Evolutionary conservation across 768 basidiomycete species (phyloP).

Genomic region (Auriculariales sp.): DNA sequence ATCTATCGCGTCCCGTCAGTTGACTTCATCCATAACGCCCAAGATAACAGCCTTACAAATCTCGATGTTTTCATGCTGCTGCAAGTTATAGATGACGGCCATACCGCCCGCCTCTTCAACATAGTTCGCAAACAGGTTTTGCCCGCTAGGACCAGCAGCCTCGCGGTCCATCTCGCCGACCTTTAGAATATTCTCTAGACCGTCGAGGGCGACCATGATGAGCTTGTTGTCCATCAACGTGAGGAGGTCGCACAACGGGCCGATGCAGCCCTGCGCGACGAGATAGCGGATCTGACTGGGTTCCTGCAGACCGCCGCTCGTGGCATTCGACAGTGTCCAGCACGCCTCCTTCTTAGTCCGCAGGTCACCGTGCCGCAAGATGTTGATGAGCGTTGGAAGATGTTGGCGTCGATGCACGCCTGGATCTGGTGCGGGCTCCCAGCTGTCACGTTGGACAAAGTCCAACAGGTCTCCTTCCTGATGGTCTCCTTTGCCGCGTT

Average conservation of each 20-base stretch:
- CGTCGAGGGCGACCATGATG: slow-evolving; percentile 97
- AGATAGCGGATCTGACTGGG: slow-evolving; percentile 96
- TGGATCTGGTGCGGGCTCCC: slow-evolving; percentile 96
- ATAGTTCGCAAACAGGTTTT: slow-evolving; percentile 85
- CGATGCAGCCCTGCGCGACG: slow-evolving; percentile 95
- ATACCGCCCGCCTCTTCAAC: slow-evolving; percentile 99
- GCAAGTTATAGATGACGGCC: slow-evolving; percentile 96
- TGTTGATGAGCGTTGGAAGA: slow-evolving; percentile 94
- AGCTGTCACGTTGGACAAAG: slow-evolving; percentile 96
- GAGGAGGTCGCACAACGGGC: slow-evolving; percentile 91
- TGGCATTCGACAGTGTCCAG: slow-evolving; percentile 99
- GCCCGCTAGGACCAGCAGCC: slow-evolving; percentile 61
- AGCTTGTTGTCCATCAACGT: slow-evolving; percentile 99
- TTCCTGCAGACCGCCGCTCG: slow-evolving; percentile 92
- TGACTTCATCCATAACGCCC: too few species aligned
- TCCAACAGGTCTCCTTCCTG: slow-evolving; percentile 98
- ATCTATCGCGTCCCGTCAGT: too few species aligned
- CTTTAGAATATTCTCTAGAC: slow-evolving; percentile 95
- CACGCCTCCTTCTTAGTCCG: slow-evolving; percentile 99
- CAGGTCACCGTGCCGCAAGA: slow-evolving; percentile 94
- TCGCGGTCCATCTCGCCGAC: slow-evolving; percentile 92
- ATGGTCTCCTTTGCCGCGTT: slow-evolving; percentile 98
- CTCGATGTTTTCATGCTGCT: slow-evolving; percentile 98
- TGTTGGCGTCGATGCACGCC: slow-evolving; percentile 93
- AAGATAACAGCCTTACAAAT: too few species aligned